Evolutionary conservation across 106 monocot genomes (phyloP).

Genomic region (Dendrobium nobile): DNA sequence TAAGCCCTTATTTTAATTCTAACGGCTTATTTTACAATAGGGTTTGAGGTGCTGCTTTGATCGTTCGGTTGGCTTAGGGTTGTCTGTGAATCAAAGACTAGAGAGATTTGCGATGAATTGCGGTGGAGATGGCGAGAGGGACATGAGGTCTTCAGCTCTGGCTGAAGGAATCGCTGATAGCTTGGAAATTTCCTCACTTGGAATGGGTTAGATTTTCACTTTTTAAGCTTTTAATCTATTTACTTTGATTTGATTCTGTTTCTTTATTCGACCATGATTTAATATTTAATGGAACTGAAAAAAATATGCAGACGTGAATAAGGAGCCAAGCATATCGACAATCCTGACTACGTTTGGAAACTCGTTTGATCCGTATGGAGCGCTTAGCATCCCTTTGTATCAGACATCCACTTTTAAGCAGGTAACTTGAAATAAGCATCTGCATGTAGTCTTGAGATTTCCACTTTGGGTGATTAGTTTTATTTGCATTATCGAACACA

Average conservation of each 20-base stretch:
- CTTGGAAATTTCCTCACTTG: slow-evolving; percentile 12
- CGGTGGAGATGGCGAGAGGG: slow-evolving; percentile 12
- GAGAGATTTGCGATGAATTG: slow-evolving; percentile 12
- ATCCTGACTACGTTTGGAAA: slow-evolving; percentile 67
- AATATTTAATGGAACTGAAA: background rate
- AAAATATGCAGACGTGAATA: slow-evolving; percentile 33
- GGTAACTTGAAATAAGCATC: slow-evolving; percentile 27
- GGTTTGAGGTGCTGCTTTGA: background rate
- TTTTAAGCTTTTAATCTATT: background rate
- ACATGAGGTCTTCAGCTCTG: slow-evolving; percentile 16
- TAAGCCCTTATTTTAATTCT: background rate
- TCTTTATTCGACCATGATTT: background rate
- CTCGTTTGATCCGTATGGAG: slow-evolving; percentile 80
- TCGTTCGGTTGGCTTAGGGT: background rate
- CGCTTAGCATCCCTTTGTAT: slow-evolving; percentile 87
- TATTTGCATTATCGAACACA: background rate
- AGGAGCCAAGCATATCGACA: slow-evolving; percentile 84
- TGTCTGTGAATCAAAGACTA: background rate
- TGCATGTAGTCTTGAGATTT: background rate
- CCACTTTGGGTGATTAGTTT: background rate
- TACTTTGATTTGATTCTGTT: background rate
- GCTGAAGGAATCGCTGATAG: slow-evolving; percentile 18
- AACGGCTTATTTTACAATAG: background rate
- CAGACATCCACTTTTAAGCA: slow-evolving; percentile 96
- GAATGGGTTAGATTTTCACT: slow-evolving; percentile 10